Evolutionary conservation across 352 stramenopile species (phyloP), one percentile per base, ranked within the genome.

Genomic region (Phytophthora fragariaefolia): DNA sequence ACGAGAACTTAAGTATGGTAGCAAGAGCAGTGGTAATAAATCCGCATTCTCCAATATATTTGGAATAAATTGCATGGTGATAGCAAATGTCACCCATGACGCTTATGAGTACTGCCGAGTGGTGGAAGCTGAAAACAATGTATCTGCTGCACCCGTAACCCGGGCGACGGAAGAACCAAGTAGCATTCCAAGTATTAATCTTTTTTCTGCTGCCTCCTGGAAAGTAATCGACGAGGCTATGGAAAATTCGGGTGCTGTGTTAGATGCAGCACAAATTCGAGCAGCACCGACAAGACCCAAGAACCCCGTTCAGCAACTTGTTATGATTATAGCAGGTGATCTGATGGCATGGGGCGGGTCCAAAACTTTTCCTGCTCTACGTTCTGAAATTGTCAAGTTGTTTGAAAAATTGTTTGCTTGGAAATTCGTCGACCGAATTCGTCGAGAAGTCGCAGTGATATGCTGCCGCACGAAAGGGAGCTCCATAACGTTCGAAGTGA

Each of bases 361-460:
- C 2, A 76, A 74, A 20, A 22, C 18, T 2, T 74, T 73, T 55
- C 75, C 79, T 26, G 53, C 73, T 36, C 42, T 91, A 26, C 79
- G 80, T 7, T 13, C 54, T 0, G 74, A 87, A 17, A 74, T 92
- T 46, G 65, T 82, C 1, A 78, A 71, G 23, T 42, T 94, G 1
- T 57, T 94, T 0, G 86, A 94, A 20, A 87, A 87, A 24, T 32
- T 89, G 0, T 90, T 92, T 70, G 60, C 74, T 10, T 94, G 86
- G 86, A 92, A 93, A 62, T 59, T 73, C 10, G 63, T 66, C 18
- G 48, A 71, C 9, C 64, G 65, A 23, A 55, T 57, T 12, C 63
- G 73, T 12, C 73, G 84, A 27, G 50, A 81, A 9, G 65, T 89
- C 7, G 51, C 50, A 26, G 38, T 94, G 15, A 69, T 94, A 23